A percentile compares a stretch with the other conserved stretches of the same genome.
phyloP scores from a whole-genome alignment of 1,139 yeast genomes.

The Arxiozyma heterogenica region DNA sequence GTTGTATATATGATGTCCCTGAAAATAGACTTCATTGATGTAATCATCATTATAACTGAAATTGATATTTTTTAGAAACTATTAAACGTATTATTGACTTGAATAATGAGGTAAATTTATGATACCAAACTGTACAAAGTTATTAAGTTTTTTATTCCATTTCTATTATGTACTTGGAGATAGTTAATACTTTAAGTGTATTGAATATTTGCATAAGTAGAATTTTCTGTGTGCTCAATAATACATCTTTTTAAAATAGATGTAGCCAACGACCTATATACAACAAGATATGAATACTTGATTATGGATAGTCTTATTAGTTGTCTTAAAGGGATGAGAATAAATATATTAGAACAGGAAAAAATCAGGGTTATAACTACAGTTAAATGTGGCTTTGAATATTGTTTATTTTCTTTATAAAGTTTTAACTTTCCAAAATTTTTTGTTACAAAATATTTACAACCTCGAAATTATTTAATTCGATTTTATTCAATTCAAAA shows the following conservation, averaged over 20 bases:
- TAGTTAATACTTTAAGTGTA: not conserved
- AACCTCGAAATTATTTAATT: not conserved
- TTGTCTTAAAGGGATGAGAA: not conserved
- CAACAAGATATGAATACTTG: not conserved
- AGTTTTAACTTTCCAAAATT: not conserved
- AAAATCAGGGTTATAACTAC: not conserved
- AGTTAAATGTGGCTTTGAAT: not conserved
- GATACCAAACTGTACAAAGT: conserved; percentile 2
- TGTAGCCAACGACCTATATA: not conserved
- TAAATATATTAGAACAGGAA: not conserved
- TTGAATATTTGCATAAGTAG: not conserved
- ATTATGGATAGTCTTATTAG: not conserved
- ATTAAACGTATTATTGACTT: not conserved
- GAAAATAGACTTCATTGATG: not conserved
- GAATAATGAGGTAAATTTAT: not conserved
- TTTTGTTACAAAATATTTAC: not conserved
- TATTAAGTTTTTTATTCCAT: not conserved
- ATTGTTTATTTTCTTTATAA: not conserved
- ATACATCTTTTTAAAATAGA: not conserved
- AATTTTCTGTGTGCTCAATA: no score
- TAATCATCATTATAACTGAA: not conserved
- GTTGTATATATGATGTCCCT: not conserved
- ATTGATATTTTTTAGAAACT: no score
- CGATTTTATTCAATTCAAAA: not conserved
- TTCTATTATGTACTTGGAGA: not conserved